Conservation (phyloP, 768 basidiomycete genomes). For the Xanthoconium purpureum region DNA sequence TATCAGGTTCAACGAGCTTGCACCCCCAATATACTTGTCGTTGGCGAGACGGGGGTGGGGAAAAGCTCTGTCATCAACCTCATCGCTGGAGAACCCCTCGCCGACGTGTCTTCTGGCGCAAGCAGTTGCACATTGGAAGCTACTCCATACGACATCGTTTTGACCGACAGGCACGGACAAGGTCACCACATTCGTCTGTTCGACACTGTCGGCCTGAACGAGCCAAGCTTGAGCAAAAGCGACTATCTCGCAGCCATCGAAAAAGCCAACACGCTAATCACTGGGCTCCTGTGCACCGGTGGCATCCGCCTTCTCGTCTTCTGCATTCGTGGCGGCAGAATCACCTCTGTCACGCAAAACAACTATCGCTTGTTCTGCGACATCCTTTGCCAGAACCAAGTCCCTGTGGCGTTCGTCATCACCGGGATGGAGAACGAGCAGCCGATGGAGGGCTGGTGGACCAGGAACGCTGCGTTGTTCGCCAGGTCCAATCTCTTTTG, state of each 20-base stretch:
- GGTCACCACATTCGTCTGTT: slow-evolving; percentile 23
- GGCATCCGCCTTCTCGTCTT: slow-evolving; percentile 31
- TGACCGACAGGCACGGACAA: slow-evolving; percentile 6
- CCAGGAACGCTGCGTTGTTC: slow-evolving; percentile 31
- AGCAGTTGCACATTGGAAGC: slow-evolving; percentile 35
- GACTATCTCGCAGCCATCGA: slow-evolving; percentile 26
- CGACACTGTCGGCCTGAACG: slow-evolving; percentile 34
- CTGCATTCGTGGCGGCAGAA: slow-evolving; percentile 33
- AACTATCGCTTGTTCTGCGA: slow-evolving; percentile 31
- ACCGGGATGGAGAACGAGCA: slow-evolving; percentile 31
- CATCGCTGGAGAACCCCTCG: slow-evolving; percentile 27
- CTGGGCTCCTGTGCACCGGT: slow-evolving; percentile 23
- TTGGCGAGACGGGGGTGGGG: slow-evolving; percentile 31
- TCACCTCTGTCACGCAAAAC: slow-evolving; percentile 18
- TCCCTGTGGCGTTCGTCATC: slow-evolving; percentile 31
- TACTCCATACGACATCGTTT: slow-evolving; percentile 21
- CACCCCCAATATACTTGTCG: slow-evolving; percentile 35
- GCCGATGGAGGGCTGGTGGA: slow-evolving; percentile 34
- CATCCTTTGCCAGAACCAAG: slow-evolving; percentile 27
- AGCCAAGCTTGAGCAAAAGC: slow-evolving; percentile 15
- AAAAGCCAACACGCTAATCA: slow-evolving; percentile 32
- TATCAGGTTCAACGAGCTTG: slow-evolving; percentile 8
- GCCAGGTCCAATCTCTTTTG: slow-evolving; percentile 13
- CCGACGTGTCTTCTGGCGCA: slow-evolving; percentile 28
- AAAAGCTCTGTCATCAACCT: slow-evolving; percentile 45